A percentile compares a stretch with the other conserved stretches of the same genome.
phyloP scores from a whole-genome alignment of 78 protist genomes.

The Protostelium mycophagum region DNA sequence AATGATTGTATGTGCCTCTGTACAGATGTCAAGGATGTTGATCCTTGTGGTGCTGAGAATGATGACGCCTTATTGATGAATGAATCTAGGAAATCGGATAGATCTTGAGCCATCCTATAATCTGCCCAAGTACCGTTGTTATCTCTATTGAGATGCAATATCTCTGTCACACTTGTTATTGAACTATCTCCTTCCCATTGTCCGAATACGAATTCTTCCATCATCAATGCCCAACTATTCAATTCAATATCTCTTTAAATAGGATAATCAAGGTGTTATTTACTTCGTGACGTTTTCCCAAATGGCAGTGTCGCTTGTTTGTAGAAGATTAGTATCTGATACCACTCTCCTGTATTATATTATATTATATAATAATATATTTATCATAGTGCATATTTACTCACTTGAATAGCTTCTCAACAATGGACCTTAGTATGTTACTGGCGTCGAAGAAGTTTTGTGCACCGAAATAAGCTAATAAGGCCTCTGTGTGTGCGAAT shows the following conservation, averaged over 20 bases:
- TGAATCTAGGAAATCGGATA: not conserved
- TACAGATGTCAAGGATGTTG: not conserved
- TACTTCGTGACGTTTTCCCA: no score
- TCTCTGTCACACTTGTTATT: not conserved
- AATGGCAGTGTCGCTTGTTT: no score
- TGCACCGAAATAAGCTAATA: not conserved
- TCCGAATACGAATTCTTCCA: not conserved
- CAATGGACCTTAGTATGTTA: not conserved
- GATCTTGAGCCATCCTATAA: not conserved
- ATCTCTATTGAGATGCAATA: not conserved
- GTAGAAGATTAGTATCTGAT: no score
- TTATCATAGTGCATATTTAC: no score
- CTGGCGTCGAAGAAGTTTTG: not conserved
- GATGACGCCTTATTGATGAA: not conserved
- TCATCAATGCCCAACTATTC: not conserved
- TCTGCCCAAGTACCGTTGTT: not conserved
- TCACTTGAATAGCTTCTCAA: not conserved
- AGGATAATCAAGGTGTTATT: no score
- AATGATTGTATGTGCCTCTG: not conserved
- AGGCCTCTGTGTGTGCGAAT: not conserved
- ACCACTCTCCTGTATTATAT: no score
- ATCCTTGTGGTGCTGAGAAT: not conserved
- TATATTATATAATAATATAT: no score
- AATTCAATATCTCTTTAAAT: no score
- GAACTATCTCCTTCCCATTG: not conserved